Conservation (phyloP, 2,329 filamentous ascomycete genomes). For the Pseudogymnoascus sp. region DNA sequence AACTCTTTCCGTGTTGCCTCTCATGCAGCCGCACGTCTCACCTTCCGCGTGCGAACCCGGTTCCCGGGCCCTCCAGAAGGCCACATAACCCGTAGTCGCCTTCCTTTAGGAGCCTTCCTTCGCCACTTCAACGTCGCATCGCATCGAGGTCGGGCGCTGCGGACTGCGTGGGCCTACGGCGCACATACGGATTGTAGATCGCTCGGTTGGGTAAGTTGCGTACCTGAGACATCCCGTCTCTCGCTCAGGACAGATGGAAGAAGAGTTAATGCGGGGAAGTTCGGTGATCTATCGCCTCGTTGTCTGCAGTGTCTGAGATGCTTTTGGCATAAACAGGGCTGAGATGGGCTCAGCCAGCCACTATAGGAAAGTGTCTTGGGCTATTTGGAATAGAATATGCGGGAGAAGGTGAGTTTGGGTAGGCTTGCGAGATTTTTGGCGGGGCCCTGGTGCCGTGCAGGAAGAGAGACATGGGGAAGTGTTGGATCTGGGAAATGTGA, state of each 20-base stretch:
- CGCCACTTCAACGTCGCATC: not conserved
- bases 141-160: not conserved
- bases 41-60: not conserved
- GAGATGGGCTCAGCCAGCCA: not conserved
- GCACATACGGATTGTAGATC: not conserved
- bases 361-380: not conserved
- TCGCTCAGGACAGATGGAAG: not conserved
- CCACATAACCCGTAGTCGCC: not conserved
- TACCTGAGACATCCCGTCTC: not conserved
- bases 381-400: slow-evolving; percentile 2
- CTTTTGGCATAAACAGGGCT: not conserved
- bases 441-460: not conserved
- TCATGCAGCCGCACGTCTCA: not conserved
- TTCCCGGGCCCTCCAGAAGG: not conserved
- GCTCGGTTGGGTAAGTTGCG: not conserved
- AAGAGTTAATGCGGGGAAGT: not conserved
- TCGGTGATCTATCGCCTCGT: not conserved
- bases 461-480: not conserved
- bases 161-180: not conserved
- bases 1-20: not conserved
- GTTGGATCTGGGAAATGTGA: not conserved
- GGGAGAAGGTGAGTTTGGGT: not conserved
- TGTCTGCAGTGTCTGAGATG: not conserved
- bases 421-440: not conserved
- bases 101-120: not conserved